These are phyloP conservation scores for Daedalea quercina DNA, from an alignment of 768 basidiomycete genomes.

Conservation along the genomic window DNA sequence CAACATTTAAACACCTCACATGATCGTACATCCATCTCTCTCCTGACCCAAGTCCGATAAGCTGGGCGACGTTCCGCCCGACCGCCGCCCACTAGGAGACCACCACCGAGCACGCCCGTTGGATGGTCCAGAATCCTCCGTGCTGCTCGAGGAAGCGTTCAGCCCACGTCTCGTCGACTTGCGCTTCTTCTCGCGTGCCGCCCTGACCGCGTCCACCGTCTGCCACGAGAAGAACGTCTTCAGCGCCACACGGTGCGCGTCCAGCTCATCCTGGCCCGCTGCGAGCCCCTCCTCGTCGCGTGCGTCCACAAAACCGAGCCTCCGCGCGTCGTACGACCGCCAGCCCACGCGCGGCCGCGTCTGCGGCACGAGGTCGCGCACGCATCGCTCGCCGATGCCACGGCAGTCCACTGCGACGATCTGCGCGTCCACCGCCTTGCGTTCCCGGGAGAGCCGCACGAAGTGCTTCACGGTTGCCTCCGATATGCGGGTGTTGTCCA, in stretches of 20 bases:
- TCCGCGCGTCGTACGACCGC: slow-evolving; percentile 67
- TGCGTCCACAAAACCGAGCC: slow-evolving; percentile 63
- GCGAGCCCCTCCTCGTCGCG: slow-evolving; percentile 62
- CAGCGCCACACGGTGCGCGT: slow-evolving; percentile 60
- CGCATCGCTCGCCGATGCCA: slow-evolving; percentile 49
- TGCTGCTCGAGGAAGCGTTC: slow-evolving; percentile 29
- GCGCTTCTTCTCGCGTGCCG: slow-evolving; percentile 59
- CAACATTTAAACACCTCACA: slow-evolving; percentile 36
- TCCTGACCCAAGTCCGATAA: slow-evolving; percentile 30
- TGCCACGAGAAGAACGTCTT: slow-evolving; percentile 88
- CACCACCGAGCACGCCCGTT: slow-evolving; percentile 36
- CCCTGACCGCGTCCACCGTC: slow-evolving; percentile 71
- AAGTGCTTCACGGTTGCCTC: slow-evolving; percentile 60
- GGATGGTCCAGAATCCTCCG: slow-evolving; percentile 12
- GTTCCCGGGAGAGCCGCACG: slow-evolving; percentile 44
- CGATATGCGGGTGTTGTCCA: slow-evolving; percentile 73
- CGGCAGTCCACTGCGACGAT: slow-evolving; percentile 76
- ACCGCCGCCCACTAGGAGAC: slow-evolving; percentile 45
- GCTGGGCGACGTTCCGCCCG: slow-evolving; percentile 46
- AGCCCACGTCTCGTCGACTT: slow-evolving; percentile 41
- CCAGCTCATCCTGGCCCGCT: slow-evolving; percentile 78
- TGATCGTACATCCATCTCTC: slow-evolving; percentile 61
- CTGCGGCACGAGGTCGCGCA: slow-evolving; percentile 51
- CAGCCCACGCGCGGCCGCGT: slow-evolving; percentile 71
- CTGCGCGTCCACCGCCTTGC: slow-evolving; percentile 42